phyloP scores from a whole-genome alignment of 192 early-diverging fungal species.

The Coemansia sp. region DNA sequence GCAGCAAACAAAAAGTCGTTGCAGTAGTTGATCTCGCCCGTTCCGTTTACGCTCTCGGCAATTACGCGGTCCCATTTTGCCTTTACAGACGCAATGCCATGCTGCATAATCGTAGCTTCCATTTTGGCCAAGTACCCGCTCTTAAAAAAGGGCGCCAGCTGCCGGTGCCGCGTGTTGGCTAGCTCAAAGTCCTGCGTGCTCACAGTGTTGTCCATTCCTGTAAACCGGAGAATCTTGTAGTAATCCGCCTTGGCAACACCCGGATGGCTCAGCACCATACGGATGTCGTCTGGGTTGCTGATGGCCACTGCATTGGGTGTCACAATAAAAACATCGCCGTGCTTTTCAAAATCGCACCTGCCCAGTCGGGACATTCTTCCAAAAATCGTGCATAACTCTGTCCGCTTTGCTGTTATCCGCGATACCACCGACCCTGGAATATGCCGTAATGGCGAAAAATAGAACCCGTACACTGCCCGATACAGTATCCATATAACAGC shows the following conservation, averaged over 20 bases:
- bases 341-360: conserved; percentile 19
- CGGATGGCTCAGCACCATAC: conserved; percentile 22
- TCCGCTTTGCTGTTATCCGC: conserved; percentile 23
- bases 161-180: conserved; percentile 37
- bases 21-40: conserved; percentile 45
- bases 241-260: conserved; percentile 25
- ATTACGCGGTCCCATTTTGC: conserved; percentile 37
- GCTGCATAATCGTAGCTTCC: conserved; percentile 46
- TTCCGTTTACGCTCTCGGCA: conserved; percentile 12
- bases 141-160: conserved; percentile 46
- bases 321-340: conserved; percentile 36
- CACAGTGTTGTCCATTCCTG: conserved; percentile 44
- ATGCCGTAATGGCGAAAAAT: conserved; percentile 29
- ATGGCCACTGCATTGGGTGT: conserved; percentile 26
- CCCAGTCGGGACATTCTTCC: conserved; percentile 34
- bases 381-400: conserved; percentile 4
- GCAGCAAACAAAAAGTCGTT: conserved; percentile 41
- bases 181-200: conserved; percentile 41
- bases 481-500: conserved; percentile 2
- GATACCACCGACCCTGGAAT: conserved; percentile 34
- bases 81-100: conserved; percentile 34
- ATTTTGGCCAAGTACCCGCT: conserved; percentile 33
- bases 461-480: conserved; percentile 15
- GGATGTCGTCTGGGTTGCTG: conserved; percentile 35
- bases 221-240: conserved; percentile 43